Conservation (phyloP, 1,284 basidiomycete genomes). For the Pyrrhoderma noxium region DNA sequence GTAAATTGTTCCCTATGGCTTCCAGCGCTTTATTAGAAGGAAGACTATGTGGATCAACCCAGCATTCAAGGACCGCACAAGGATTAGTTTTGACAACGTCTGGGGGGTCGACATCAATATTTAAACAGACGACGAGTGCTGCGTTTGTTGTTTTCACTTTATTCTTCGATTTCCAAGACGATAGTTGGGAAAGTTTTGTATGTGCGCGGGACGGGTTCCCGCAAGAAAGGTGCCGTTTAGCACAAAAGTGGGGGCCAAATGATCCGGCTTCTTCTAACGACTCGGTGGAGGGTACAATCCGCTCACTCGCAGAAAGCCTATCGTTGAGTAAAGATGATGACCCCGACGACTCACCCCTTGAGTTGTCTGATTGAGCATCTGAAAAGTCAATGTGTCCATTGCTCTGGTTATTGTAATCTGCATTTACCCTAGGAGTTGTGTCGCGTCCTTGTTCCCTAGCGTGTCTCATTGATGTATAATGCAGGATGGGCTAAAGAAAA, state of each 20-base stretch:
- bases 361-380: slow-evolving; percentile 9
- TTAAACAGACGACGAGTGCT: slow-evolving; percentile 91
- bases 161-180: slow-evolving; percentile 75
- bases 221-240: slow-evolving; percentile 81
- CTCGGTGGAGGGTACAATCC: slow-evolving; percentile 14
- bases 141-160: slow-evolving; percentile 90
- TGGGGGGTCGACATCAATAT: slow-evolving; percentile 96
- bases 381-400: slow-evolving; percentile 14
- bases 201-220: slow-evolving; percentile 74
- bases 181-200: slow-evolving; percentile 54
- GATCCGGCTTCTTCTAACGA: slow-evolving; percentile 22
- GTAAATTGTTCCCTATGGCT: slow-evolving; percentile 85
- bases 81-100: slow-evolving; percentile 97
- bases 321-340: slow-evolving; percentile 12
- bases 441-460: slow-evolving; percentile 9
- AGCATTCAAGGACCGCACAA: slow-evolving; percentile 92
- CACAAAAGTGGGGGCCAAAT: slow-evolving; percentile 50
- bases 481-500: background rate
- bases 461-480: slow-evolving; percentile 3
- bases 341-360: slow-evolving; percentile 2
- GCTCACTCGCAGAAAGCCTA: slow-evolving; percentile 12
- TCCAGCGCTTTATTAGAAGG: slow-evolving; percentile 85
- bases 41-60: slow-evolving; percentile 92
- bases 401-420: slow-evolving; percentile 2
- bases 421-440: background rate